Evolutionary conservation across 495 filamentous ascomycete genomes (phyloP).

Genomic region (Friedmanniomyces simplex): DNA sequence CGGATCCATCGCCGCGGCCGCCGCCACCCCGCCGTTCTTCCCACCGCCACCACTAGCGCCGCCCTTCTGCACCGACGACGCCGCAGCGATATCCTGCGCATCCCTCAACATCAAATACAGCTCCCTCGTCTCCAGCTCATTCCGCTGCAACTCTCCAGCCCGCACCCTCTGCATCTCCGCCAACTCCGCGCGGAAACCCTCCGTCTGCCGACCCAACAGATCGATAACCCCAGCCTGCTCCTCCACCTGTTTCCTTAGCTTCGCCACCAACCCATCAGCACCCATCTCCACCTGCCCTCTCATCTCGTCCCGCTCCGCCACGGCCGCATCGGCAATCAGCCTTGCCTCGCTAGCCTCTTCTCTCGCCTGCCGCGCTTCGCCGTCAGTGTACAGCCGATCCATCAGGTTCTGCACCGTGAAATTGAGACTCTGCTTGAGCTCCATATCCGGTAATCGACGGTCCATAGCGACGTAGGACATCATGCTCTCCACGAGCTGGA

Average conservation of each 20-base stretch:
- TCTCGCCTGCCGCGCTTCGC: slow-evolving; percentile 78
- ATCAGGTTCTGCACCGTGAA: slow-evolving; percentile 93
- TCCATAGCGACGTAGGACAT: slow-evolving; percentile 99
- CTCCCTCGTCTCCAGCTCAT: slow-evolving; percentile 91
- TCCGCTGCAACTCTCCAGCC: slow-evolving; percentile 84
- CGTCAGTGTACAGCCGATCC: slow-evolving; percentile 92
- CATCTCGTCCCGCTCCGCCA: slow-evolving; percentile 96
- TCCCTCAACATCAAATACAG: slow-evolving; percentile 97
- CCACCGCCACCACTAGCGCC: slow-evolving; percentile 39
- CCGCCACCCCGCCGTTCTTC: slow-evolving; percentile 44
- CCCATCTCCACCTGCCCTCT: slow-evolving; percentile 82
- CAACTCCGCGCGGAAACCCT: slow-evolving; percentile 77
- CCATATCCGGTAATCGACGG: slow-evolving; percentile 86
- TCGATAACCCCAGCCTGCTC: slow-evolving; percentile 87
- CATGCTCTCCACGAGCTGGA: slow-evolving; percentile 96
- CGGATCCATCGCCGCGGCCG: slow-evolving; percentile 38
- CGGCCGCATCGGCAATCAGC: slow-evolving; percentile 86
- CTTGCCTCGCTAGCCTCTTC: slow-evolving; percentile 84
- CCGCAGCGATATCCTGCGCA: slow-evolving; percentile 86
- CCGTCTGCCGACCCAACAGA: slow-evolving; percentile 72
- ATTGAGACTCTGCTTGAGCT: slow-evolving; percentile 91
- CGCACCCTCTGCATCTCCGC: slow-evolving; percentile 77
- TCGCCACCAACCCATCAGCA: slow-evolving; percentile 86
- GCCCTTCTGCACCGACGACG: slow-evolving; percentile 45
- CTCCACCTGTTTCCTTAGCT: slow-evolving; percentile 83